These are phyloP conservation scores for Pulchroboletus neoregius DNA, from an alignment of 1,284 basidiomycete genomes.

Conservation along the genomic window DNA sequence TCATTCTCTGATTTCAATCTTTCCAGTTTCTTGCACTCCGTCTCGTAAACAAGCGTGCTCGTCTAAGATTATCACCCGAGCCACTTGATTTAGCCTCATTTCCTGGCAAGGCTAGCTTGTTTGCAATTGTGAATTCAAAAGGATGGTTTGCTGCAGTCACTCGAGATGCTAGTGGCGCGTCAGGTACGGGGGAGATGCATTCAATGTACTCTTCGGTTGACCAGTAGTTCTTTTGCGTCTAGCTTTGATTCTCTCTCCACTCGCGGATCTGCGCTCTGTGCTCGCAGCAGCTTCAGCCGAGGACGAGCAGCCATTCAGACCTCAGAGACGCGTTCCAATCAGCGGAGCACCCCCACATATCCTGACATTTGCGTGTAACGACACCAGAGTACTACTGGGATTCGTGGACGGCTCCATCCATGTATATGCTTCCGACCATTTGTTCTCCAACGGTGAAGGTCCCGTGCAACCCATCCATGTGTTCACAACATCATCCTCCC, in stretches of 20 bases:
- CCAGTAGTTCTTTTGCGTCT: constrained; percentile 2
- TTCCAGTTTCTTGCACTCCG: constrained; percentile 45
- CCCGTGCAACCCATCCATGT: constrained; percentile 45
- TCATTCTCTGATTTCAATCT: constrained; percentile 3
- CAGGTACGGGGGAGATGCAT: constrained; percentile 34
- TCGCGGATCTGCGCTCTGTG: constrained; percentile 51
- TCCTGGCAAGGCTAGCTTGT: constrained; percentile 41
- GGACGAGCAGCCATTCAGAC: constrained; percentile 41
- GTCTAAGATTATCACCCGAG: constrained; percentile 54
- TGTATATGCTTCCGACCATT: constrained; percentile 50
- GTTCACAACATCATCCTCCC: constrained; percentile 41
- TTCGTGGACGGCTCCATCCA: constrained; percentile 54
- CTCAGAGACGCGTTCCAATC: constrained; percentile 47
- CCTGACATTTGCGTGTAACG: constrained; percentile 53
- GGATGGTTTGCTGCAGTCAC: constrained; percentile 65
- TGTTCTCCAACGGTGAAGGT: constrained; percentile 46
- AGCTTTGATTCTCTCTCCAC: constrained; percentile 58
- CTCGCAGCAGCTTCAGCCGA: constrained; percentile 40
- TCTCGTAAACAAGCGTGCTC: constrained; percentile 55
- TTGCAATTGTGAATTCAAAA: constrained; percentile 53
- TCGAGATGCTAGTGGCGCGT: constrained; percentile 34
- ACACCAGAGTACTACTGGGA: constrained; percentile 57
- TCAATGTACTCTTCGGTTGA: background rate
- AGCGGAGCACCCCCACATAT: constrained; percentile 45
- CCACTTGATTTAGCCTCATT: constrained; percentile 43